Conservation (phyloP, 2,329 filamentous ascomycete species). For the Colletotrichum chlorophyti region DNA sequence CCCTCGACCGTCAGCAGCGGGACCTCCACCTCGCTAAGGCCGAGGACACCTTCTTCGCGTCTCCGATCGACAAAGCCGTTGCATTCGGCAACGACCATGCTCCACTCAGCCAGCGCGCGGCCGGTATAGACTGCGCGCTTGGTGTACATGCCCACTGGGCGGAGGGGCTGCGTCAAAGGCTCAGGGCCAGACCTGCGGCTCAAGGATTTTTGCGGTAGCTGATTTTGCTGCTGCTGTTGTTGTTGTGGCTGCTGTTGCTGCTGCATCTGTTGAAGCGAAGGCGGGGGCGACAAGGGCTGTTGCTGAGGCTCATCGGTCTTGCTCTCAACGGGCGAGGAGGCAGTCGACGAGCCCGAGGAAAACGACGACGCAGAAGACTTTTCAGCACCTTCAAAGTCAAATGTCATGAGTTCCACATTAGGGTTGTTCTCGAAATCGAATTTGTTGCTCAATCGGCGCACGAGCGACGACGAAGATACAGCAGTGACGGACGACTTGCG, state of each 20-base stretch:
- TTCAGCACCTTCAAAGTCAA: constrained; percentile 14
- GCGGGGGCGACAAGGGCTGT: constrained; percentile 30
- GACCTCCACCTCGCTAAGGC: constrained; percentile 70
- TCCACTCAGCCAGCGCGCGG: constrained; percentile 80
- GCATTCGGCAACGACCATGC: constrained; percentile 75
- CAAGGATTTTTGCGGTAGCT: constrained; percentile 30
- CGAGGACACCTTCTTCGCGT: constrained; percentile 74
- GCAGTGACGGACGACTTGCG: constrained; percentile 30
- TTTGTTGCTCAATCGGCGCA: constrained; percentile 27
- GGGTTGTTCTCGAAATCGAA: constrained; percentile 26
- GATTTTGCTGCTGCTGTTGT: constrained; percentile 23
- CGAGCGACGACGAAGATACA: constrained; percentile 20
- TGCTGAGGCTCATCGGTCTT: constrained; percentile 34
- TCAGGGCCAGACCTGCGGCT: constrained; percentile 33
- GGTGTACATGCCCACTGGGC: constrained; percentile 53
- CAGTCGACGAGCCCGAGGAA: constrained; percentile 15
- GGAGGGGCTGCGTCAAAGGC: constrained; percentile 48
- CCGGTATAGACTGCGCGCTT: constrained; percentile 68
- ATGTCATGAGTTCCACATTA: constrained; percentile 19
- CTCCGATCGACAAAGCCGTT: constrained; percentile 83
- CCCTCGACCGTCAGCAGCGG: constrained; percentile 49
- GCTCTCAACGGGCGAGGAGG: constrained; percentile 11
- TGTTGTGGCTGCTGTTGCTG: constrained; percentile 28
- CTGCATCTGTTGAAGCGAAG: constrained; percentile 30
- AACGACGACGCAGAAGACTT: constrained; percentile 22